Evolutionary conservation across 2,329 filamentous ascomycete species (phyloP), one percentile per base, ranked within the genome.

Genomic region (Mollisia scopiformis): DNA sequence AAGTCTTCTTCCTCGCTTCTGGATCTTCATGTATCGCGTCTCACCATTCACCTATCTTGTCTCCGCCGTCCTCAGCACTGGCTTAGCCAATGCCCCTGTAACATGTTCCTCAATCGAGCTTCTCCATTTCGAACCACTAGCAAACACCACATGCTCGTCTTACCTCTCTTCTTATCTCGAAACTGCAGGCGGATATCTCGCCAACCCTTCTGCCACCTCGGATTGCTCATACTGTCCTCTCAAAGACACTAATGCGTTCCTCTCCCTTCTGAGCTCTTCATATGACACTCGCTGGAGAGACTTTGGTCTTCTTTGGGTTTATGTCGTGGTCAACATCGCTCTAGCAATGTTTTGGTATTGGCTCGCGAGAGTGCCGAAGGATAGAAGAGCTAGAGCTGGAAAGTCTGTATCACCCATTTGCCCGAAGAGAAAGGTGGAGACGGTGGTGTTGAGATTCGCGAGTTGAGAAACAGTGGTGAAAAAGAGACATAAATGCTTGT

Each of bases 21-120:
- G 91, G 90, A 87, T 89, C 68, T 92, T 92, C 79, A 91, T 93
- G 88, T 93, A 94, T 76, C 85, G 89, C 51, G 78, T 92, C 54
- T 92, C 88, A 0, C 92, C 93, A 0, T 90, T 96, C 57, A 93
- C 90, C 0, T 97, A 96, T 73, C 78, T 94, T 13, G 85, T 95
- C 27, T 83, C 83, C 8, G 90, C 88, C 23, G 86, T 96, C 77
- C 75, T 94, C 0, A 82, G 87, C 0, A 84, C 84, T 0, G 90
- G 85, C 3, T 78, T 96, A 6, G 89, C 90, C 39, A 88, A 89
- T 68, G 85, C 85, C 0, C 54, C 76, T 0, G 86, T 93, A 31
- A 67, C 72, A 0, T 97, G 93, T 74, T 85, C 90, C 0, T 16
- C 49, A 4, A 46, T 63, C 50, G 61, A 63, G 25, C 55, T 60